Base-by-base conservation (phyloP, 139 green algal genomes). In the Axilococcus clingmanii region DNA sequence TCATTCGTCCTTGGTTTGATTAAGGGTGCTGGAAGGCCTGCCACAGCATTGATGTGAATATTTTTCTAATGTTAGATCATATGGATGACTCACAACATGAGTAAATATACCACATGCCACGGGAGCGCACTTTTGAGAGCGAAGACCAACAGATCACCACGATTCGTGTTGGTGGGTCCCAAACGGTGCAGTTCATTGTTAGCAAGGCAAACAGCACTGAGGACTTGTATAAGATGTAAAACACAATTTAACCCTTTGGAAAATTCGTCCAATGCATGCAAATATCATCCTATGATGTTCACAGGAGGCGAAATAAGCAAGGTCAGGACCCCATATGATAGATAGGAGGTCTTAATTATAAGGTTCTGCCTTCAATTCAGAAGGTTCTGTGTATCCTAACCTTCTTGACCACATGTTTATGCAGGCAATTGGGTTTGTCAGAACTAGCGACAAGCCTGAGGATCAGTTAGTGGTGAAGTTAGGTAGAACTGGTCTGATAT, bases 221-320 rank as follows among this genome's bases (percentile, higher is more conserved):
- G 80, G 31, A 81, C 57, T 4, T 83, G 75, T 41, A 45, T 50
- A 0, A 44, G 66, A 11, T 77, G 76, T 55, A 69, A 85, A 59
- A 59, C 76, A 35, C 59, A 30, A 16, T 85, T 82, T 25, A 55
- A 67, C 2, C 52, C 52, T 3, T 52, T 61, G 5, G 37, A 49
- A 5, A 84, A 85, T 36, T 33, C 47, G 11, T 24, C 23, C 0
- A 28, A 23, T 17, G 65, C 55, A 52, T 81, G 71, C 46, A 43
- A 46, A 7, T 84, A 72, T 23, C 79, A 87, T 35, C 60, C 71
- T 7, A 52, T 65, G 0, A 44, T 76, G 2, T 87, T 60, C 49
- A 72, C 73, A 6, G 74, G 74, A 2, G 75, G 75, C 6, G 75
- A 82, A 35, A 32, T 82, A 7, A 44, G 59, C 12, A 82, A 82